A percentile compares a stretch with the other conserved stretches of the same genome.
These are phyloP conservation scores for Hypocreales sp. DNA, from an alignment of 2,329 filamentous ascomycete genomes.

Conservation along the genomic window DNA sequence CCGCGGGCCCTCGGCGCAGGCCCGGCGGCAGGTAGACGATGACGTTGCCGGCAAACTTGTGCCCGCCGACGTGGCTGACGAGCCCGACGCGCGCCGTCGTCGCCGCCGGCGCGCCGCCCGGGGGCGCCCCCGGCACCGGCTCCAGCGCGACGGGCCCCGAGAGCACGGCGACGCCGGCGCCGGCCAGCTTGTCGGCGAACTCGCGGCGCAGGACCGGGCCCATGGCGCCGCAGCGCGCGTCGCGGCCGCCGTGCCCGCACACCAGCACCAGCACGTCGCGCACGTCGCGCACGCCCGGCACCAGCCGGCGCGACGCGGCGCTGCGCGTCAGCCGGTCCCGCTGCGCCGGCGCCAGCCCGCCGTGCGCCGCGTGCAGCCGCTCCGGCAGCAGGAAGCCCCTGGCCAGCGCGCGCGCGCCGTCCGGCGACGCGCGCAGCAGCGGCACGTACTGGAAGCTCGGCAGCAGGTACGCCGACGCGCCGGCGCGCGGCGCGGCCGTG, in stretches of 20 bases:
- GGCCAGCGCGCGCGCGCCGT: conserved; percentile 40
- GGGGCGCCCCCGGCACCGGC: conserved; percentile 5
- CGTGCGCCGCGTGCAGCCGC: conserved; percentile 45
- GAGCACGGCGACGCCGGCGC: conserved; percentile 32
- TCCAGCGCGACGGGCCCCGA: conserved; percentile 25
- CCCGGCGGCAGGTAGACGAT: conserved; percentile 62
- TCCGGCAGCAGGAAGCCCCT: conserved; percentile 51
- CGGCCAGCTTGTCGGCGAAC: conserved; percentile 46
- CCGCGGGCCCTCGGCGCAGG: conserved; percentile 20
- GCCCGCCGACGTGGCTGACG: conserved; percentile 70
- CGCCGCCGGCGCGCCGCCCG: conserved; percentile 2
- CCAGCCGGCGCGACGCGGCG: conserved; percentile 31
- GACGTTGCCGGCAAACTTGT: conserved; percentile 76
- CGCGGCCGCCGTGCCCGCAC: conserved; percentile 74
- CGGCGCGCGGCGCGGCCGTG: conserved; percentile 26
- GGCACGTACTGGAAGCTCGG: conserved; percentile 74
- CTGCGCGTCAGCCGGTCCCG: conserved; percentile 34
- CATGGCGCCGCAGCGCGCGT: conserved; percentile 66
- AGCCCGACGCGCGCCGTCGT: conserved; percentile 45
- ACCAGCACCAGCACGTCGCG: conserved; percentile 64
- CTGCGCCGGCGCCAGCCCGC: conserved; percentile 40
- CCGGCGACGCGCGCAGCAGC: conserved; percentile 43
- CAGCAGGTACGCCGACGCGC: conserved; percentile 57
- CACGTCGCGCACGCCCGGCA: conserved; percentile 44
- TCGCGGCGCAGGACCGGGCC: conserved; percentile 58